Conservation (phyloP, 306 rosid species). For the Casuarina cunninghamiana region DNA sequence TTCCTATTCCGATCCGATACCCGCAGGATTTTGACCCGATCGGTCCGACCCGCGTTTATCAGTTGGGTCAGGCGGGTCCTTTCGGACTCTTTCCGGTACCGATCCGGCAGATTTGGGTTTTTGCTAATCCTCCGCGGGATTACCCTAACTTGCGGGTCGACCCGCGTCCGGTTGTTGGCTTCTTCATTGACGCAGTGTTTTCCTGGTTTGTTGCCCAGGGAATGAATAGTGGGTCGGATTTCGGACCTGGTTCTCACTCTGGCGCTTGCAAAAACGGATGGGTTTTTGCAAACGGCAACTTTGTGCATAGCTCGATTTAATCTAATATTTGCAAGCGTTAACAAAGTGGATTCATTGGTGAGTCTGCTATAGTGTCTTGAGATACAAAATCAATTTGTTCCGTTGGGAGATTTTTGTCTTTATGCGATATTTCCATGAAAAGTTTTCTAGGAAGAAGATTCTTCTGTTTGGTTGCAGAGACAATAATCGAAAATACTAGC, state of each 20-base stretch:
- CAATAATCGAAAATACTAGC: too few relatives aligned
- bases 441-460: background rate
- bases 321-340: background rate
- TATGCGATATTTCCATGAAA: background rate
- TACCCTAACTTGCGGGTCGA: constrained; percentile 8
- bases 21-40: constrained; percentile 38
- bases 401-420: background rate
- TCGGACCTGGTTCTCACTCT: constrained; percentile 1
- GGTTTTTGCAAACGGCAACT: background rate
- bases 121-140: background rate
- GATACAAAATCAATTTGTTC: background rate
- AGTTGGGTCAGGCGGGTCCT: constrained; percentile 40
- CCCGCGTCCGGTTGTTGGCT: constrained; percentile 20
- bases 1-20: constrained; percentile 35
- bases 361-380: background rate
- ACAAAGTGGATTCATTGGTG: background rate
- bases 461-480: background rate
- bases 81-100: constrained; percentile 15
- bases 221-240: constrained; percentile 16
- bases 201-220: constrained; percentile 6
- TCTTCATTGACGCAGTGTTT: background rate
- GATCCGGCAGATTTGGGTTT: constrained; percentile 29
- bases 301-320: background rate
- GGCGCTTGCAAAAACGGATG: background rate
- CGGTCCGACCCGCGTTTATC: constrained; percentile 25